Base-by-base conservation (phyloP, 176 grass and related monocot species). In the Metroxylon sagu region DNA sequence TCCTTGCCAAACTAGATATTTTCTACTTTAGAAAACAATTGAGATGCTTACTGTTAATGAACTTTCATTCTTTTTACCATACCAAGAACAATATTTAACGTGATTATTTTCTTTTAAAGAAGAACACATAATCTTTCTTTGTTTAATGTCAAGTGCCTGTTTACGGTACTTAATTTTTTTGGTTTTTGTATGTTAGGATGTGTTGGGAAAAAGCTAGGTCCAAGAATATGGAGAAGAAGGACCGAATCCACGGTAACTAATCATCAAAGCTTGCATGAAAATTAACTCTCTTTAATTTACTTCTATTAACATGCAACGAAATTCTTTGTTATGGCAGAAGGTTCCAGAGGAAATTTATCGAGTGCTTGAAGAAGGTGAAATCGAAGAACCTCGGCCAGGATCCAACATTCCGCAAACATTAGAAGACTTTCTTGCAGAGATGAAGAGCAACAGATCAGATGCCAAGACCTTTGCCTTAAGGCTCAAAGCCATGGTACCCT, bases 341-440 rank as follows among this genome's bases (percentile, higher is more conserved):
- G 59, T 73, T 63, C 70, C 70, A 16, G 70, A 73, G 19, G 70
- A 73, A 61, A 73, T 73, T 7, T 62, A 63, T 48, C 50, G 25
- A 26, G 16, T 63, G 14, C 18, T 73, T 2, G 70, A 63, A 55
- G 70, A 63, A 54, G 51, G 16, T 10, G 59, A 55, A 59, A 55
- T 21, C 26, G 15, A 55, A 6, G 49, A 63, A 26, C 19, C 49
- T 25, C 39, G 8, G 50, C n/a, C 18, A 16, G 70, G 14, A 35
- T 73, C 29, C 1, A 18, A 73, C 26, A 59, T 73, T 0, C 70
- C 70, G 12, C 70, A 73, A 59, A 54, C 59, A 1, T 17, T 73
- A 19, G 19, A 63, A 18, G 70, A 73, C 15, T 73, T 73, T 18
- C 8, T 63, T 12, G 16, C 27, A 6, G 70, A 73, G 59, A 73